Evolutionary conservation across 2,329 filamentous ascomycete genomes (phyloP).

Genomic region (Colletotrichum trifolii): DNA sequence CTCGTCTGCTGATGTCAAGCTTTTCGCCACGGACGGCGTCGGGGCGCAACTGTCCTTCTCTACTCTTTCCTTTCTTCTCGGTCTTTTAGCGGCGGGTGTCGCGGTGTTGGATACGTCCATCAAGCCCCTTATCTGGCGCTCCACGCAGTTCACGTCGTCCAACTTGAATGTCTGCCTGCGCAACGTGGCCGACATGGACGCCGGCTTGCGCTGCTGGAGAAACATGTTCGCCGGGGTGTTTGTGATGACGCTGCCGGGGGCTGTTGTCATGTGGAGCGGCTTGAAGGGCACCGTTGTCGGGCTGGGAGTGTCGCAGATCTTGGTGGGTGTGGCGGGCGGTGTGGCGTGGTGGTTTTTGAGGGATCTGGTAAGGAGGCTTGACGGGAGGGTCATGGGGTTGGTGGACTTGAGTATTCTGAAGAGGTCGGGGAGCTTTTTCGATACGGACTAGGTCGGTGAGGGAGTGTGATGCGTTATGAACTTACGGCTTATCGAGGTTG

Average conservation of each 20-base stretch:
- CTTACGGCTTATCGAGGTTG: no score
- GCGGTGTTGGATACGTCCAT: conserved; percentile 53
- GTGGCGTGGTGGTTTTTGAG: conserved; percentile 55
- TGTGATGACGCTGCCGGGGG: conserved; percentile 54
- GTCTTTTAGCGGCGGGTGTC: conserved; percentile 57
- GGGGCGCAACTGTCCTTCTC: conserved; percentile 50
- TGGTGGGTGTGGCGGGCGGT: conserved; percentile 48
- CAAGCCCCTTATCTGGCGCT: conserved; percentile 56
- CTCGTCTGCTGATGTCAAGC: conserved; percentile 37
- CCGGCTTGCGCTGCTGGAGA: conserved; percentile 54
- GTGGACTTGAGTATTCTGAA: conserved; percentile 49
- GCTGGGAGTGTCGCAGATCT: conserved; percentile 53
- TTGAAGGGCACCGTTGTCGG: conserved; percentile 54
- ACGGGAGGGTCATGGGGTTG: conserved; percentile 60
- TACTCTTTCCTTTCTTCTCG: conserved; percentile 57
- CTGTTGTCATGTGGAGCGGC: conserved; percentile 45
- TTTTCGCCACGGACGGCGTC: conserved; percentile 44
- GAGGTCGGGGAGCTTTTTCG: no score
- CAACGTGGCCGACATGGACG: conserved; percentile 61
- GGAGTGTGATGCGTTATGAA: no score
- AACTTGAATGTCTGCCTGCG: conserved; percentile 58
- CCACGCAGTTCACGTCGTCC: conserved; percentile 60
- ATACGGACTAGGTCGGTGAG: no score
- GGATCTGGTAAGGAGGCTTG: conserved; percentile 53
- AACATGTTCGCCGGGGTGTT: conserved; percentile 55